Base-by-base conservation (phyloP, 306 rosid genomes). In the Cucumis cinereus region DNA sequence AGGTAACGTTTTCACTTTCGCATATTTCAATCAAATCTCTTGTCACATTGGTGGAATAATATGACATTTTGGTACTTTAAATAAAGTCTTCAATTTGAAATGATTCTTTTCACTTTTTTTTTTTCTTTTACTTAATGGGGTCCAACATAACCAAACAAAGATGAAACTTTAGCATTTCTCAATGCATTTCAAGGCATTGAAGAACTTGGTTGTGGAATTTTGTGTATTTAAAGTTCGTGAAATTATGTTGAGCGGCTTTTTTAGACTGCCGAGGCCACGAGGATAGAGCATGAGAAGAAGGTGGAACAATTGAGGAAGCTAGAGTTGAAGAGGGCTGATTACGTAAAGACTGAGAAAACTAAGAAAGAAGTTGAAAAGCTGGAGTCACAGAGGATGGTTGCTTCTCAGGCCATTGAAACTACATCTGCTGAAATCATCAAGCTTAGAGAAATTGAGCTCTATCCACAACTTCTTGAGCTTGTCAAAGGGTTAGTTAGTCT, bases 341-440 rank as follows among this genome's bases (percentile, higher is more conserved):
- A 92, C 79, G 75, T 92, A 80, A 94, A 85, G 84, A 92, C 96
- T 10, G 97, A 90, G 88, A 94, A 92, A 85, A 88, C 84, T 2
- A 94, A 89, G 87, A 94, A 92, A 78, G 97, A 89, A 76, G 93
- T 94, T 15, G 99, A 94, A 75, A 94, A 89, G 79, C 82, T 90
- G 81, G 97, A 92, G 78, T 94, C 99, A 35, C 95, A 90, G 77
- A 83, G 92, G 95, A 90, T 86, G 92, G 99, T 94, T 83, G 84
- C 96, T 78, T 87, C 95, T 2, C 97, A 89, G 73, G 92, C 99
- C 87, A 89, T 94, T 11, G 97, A 94, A 53, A 85, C 92, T 60
- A 94, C 97, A 17, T 94, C 97, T 15, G 69, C 90, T 55, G 99
- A 94, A 82, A 92, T 94, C 45, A 71, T 86, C 87, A 92, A 92